Conservation (phyloP, 345 rosid species). For the Melaleuca alternifolia region DNA sequence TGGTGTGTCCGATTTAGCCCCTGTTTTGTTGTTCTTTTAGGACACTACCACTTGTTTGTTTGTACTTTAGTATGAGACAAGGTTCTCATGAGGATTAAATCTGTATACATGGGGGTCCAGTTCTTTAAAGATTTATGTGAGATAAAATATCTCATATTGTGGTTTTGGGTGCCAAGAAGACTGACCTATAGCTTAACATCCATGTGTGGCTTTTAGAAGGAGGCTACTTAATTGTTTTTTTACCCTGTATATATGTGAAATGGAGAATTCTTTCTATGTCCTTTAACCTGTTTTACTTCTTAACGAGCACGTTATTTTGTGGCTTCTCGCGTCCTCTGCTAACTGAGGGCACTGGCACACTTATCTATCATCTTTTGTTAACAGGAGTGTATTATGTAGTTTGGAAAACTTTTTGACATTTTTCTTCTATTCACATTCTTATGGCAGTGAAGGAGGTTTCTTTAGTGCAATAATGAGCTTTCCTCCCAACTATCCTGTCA, state of each 20-base stretch:
- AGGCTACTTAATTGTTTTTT: background rate
- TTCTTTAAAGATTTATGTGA: background rate
- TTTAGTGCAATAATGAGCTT: conserved; percentile 79
- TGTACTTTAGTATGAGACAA: background rate
- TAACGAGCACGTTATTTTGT: background rate
- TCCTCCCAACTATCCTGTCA: conserved; percentile 52
- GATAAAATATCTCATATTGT: background rate
- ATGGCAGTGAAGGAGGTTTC: conserved; percentile 74
- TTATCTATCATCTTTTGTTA: background rate
- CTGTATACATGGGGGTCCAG: background rate
- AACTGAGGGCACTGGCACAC: background rate
- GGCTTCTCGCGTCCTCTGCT: background rate
- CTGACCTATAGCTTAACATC: background rate
- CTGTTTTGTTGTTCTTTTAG: background rate
- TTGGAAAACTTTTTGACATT: background rate
- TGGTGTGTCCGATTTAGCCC: background rate
- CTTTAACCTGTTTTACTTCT: background rate
- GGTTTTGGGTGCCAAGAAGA: background rate
- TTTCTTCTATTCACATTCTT: background rate
- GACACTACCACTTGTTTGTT: background rate
- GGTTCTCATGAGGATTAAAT: background rate
- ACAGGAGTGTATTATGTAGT: background rate
- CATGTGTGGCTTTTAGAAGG: background rate
- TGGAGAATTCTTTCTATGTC: background rate
- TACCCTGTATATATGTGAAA: background rate